Evolutionary conservation across 2,329 filamentous ascomycete species (phyloP).

Genomic region (Botrytis galanthina): DNA sequence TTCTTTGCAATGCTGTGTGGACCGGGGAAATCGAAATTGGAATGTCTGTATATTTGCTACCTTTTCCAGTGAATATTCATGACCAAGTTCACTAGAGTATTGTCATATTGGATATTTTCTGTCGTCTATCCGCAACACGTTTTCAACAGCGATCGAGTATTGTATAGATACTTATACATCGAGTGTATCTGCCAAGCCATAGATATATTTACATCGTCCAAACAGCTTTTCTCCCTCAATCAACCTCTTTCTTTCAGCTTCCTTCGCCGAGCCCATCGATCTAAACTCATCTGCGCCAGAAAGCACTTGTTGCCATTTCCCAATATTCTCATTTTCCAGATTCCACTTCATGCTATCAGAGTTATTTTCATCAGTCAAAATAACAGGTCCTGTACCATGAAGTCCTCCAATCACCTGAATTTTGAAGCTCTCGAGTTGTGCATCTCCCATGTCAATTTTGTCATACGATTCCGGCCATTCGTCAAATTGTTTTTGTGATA

Average conservation of each 20-base stretch:
- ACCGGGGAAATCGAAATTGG: background rate
- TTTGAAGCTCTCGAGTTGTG: background rate
- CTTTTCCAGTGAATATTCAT: background rate
- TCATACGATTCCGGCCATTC: background rate
- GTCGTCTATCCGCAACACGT: background rate
- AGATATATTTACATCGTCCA: background rate
- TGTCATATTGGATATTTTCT: background rate
- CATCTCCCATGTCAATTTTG: background rate
- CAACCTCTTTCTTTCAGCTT: background rate
- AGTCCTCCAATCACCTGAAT: conserved; percentile 8
- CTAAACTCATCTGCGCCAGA: background rate
- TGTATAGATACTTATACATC: background rate
- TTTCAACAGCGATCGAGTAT: background rate
- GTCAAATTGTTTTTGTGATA: background rate
- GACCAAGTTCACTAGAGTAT: background rate
- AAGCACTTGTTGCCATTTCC: background rate
- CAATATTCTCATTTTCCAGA: background rate
- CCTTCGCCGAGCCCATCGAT: background rate
- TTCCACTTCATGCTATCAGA: background rate
- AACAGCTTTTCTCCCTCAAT: background rate
- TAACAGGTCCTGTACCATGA: background rate
- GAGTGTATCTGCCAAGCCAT: background rate
- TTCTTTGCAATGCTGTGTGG: background rate
- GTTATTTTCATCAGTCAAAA: background rate
- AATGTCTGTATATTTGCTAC: background rate